Evolutionary conservation across 345 rosid genomes (phyloP), one percentile per base, ranked within the genome.

Genomic region (Heritiera littoralis): DNA sequence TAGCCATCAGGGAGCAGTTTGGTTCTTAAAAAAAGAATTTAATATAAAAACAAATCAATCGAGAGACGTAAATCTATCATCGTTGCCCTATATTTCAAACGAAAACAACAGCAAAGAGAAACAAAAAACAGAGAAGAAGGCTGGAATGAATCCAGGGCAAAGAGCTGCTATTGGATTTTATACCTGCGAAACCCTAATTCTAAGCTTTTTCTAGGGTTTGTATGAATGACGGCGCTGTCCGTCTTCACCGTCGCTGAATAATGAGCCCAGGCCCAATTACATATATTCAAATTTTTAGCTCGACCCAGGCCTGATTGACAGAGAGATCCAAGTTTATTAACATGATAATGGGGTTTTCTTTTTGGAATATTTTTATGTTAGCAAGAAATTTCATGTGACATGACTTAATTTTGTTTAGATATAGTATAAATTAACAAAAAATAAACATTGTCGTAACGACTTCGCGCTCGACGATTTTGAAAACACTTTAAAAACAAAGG

Each of bases 1-100:
- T 3, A 77, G 61, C 30, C 60, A 71, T 48, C 75, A 49, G 43
- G 17, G 40, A 49, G 75, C 75, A 23, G 18, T 69, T 69, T 69
- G 40, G 41, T 46, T 38, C 56, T 32, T 28, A 63, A 10, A 63
- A 63, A 28, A 63, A 63, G 2, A 23, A 28, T 28, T 23, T 41
- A 12, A 28, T 4, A 45, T 14, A 23, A 75, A 0, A 13, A 69
- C 15, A 45, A 48, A 69, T 46, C 60, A 60, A 61, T 30, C 32
- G 18, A 63, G 59, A 75, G 64, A 48, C 12, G 65, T 6, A 1
- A 28, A 56, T 59, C 55, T 48, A 2, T 49, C 20, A 69, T 4
- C 17, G 6, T 28, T 10, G 14, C 56, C 28, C 12, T 51, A 70
- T 49, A 28, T 6, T 13, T 28, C 11, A 4, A 14, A 1, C 4